Evolutionary conservation across 306 rosid species (phyloP), one percentile per base, ranked within the genome.

Genomic region (Castanopsis chinensis): DNA sequence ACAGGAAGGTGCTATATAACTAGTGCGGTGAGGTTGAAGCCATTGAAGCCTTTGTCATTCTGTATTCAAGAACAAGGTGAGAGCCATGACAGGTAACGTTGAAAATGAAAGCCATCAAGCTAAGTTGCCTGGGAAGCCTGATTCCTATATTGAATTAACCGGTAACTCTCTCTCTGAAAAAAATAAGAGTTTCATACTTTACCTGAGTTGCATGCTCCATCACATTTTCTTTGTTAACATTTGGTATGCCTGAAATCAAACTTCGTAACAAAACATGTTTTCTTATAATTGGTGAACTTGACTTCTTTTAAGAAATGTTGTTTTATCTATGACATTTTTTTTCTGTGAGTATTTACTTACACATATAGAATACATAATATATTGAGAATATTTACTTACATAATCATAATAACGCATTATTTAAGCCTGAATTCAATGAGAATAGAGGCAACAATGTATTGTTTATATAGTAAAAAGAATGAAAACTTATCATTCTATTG

Each of bases 21-120:
- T 5, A 9, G 18, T 0, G 6, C 1, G 15, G 72, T 37, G 35
- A 49, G 75, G 35, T 71, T 43, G 75, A 43, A 71, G 58, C 12
- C 20, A 21, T 23, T 45, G 35, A 71, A 12, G 59, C 14, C 18
- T 71, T 71, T 21, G 35, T 3, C 58, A 13, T 49, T 49, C 14
- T 71, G 25, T 54, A 37, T 33, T 67, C 35, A 18, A 14, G 65
- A 23, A 43, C 61, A 33, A 17, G 11, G 49, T 4, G 3, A 9
- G 32, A 71, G 6, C 69, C 65, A 82, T 83, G 81, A 18, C 72
- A 11, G 81, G 71, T 17, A 25, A 18, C 54, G 69, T 37, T 56
- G 87, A 72, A 5, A 75, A 51, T 63, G 86, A 73, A 56, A 70
- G 51, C 55, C 72, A 80, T 60, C 58, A 60, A 41, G 19, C 59